Evolutionary conservation across 2,329 filamentous ascomycete genomes (phyloP), one percentile per base, ranked within the genome.

Genomic region (Pseudogymnoascus sp.): DNA sequence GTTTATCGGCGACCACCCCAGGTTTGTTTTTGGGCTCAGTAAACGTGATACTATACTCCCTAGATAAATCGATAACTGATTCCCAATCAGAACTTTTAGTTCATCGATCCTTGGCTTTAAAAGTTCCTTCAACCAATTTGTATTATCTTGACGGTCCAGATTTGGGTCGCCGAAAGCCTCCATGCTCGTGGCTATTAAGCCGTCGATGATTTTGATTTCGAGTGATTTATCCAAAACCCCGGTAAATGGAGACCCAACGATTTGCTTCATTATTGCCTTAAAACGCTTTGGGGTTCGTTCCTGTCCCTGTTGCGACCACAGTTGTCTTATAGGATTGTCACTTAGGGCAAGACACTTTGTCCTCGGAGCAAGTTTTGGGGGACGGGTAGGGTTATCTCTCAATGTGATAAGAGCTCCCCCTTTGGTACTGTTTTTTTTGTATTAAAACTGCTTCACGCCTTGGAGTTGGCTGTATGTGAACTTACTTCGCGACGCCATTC

Each of bases 401-500:
- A 37, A n/a, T 37, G 35, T 37, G 35, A 37, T 37, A 37, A 37
- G 35, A 37, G 4, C 35, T n/a, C 35, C 35, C 6, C 35, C 35
- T 37, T 37, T 37, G 12, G 35, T 37, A n/a, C 35, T 37, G 22
- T 25, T 25, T 25, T 25, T 25, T 25, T 35, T 1, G 33, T 8
- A 4, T 35, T 35, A 35, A 35, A 35, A 35, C 8, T 37, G 35
- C 35, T n/a, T 14, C 2, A 37, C 14, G 35, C 14, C n/a, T 37
- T 37, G 14, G 6, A 37, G 35, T 37, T n/a, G 14, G n/a, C 4
- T n/a, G 28, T 14, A 8, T 50, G 12, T 5, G 58, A 58, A 69
- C 74, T 69, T 67, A 76, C 75, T 73, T 67, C 18, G 66, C 64
- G 4, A 74, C 71, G 6, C 74, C 75, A 63, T 76, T 76, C 65